A percentile compares a stretch with the other conserved stretches of the same genome.
phyloP scores from a whole-genome alignment of 2,329 filamentous ascomycete species.

The Botryosphaeria dothidea region DNA sequence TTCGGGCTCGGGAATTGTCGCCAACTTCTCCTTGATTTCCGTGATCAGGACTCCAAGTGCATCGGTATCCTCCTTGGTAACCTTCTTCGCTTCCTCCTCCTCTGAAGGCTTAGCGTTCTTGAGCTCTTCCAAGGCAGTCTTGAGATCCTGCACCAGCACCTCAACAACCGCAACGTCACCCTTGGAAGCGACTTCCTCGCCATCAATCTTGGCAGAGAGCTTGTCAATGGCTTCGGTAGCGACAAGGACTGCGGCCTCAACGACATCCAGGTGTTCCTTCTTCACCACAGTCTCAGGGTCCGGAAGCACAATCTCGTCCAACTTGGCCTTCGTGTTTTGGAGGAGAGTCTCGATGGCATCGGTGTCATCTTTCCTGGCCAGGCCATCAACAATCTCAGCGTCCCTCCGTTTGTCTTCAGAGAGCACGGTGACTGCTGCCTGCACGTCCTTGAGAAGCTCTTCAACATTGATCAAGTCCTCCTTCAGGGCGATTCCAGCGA shows the following conservation, averaged over 20 bases:
- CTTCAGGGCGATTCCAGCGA: constrained; percentile 42
- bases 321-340: constrained; percentile 81
- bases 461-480: constrained; percentile 52
- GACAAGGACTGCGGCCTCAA: constrained; percentile 71
- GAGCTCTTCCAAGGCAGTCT: constrained; percentile 70
- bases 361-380: constrained; percentile 77
- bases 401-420: constrained; percentile 24
- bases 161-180: constrained; percentile 78
- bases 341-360: constrained; percentile 89
- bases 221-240: constrained; percentile 72
- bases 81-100: constrained; percentile 54
- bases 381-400: constrained; percentile 45
- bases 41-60: constrained; percentile 75
- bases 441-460: constrained; percentile 55
- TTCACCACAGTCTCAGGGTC: constrained; percentile 69
- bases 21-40: constrained; percentile 80
- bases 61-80: constrained; percentile 81
- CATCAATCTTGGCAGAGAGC: constrained; percentile 66
- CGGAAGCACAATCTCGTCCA: constrained; percentile 73
- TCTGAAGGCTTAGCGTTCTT: constrained; percentile 50
- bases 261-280: constrained; percentile 59
- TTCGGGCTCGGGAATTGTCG: constrained; percentile 69
- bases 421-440: constrained; percentile 59
- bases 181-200: constrained; percentile 66
- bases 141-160: constrained; percentile 75